Percentiles rank a stretch among this genome's conserved stretches.
phyloP scores from a whole-genome alignment of 768 basidiomycete species.

The Auriscalpium vulgare region DNA sequence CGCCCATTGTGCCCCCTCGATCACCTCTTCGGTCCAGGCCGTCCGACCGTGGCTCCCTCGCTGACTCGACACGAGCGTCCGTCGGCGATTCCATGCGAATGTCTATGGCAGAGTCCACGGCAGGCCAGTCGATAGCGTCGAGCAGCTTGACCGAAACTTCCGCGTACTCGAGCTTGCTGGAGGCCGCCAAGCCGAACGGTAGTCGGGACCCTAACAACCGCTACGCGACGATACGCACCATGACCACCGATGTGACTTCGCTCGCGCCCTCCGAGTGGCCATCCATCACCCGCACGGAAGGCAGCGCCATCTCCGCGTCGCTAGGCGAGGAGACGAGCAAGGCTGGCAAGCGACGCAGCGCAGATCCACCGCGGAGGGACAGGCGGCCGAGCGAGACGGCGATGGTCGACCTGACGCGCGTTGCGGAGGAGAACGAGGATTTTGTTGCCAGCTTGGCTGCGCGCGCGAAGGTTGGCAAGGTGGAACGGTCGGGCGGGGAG shows the following conservation, averaged over 20 bases:
- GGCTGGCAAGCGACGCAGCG: constrained; percentile 12
- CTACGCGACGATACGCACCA: constrained; percentile 75
- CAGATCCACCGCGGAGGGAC: constrained; percentile 33
- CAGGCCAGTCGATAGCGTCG: constrained; percentile 57
- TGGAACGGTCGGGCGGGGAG: constrained; percentile 19
- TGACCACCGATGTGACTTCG: constrained; percentile 75
- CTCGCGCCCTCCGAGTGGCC: constrained; percentile 44
- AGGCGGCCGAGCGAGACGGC: constrained; percentile 58
- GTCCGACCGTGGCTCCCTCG: constrained; percentile 10
- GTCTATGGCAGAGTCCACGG: constrained; percentile 33
- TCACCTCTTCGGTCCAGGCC: constrained; percentile 44
- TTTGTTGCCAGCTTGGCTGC: constrained; percentile 37
- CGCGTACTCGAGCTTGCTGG: constrained; percentile 56
- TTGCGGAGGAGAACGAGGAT: constrained; percentile 62
- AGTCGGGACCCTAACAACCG: constrained; percentile 38
- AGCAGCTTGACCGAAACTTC: constrained; percentile 50
- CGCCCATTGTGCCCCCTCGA: constrained; percentile 36
- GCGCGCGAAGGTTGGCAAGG: constrained; percentile 18
- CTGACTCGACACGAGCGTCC: constrained; percentile 15
- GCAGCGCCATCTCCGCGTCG: constrained; percentile 34
- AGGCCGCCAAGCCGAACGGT: constrained; percentile 30
- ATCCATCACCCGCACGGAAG: constrained; percentile 60
- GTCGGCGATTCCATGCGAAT: constrained; percentile 23
- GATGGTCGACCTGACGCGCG: constrained; percentile 53
- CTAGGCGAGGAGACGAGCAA: constrained; percentile 18